Evolutionary conservation across 2,329 filamentous ascomycete genomes (phyloP).

Genomic region (Boeremia exigua): DNA sequence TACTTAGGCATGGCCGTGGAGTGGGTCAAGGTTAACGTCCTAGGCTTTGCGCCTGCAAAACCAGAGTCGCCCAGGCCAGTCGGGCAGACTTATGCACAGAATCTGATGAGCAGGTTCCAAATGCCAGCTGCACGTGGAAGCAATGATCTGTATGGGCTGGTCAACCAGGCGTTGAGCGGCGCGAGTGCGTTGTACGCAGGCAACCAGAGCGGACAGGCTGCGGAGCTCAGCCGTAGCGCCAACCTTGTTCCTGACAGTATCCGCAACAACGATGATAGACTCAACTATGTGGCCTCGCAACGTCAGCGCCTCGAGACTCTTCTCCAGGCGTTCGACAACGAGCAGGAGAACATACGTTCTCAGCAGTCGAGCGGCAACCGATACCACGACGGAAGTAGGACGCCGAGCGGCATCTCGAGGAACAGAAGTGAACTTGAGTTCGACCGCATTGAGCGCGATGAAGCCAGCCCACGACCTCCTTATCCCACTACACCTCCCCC

Average conservation of each 20-base stretch:
- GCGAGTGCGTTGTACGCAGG: constrained; percentile 58
- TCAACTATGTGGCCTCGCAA: constrained; percentile 78
- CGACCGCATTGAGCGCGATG: constrained; percentile 78
- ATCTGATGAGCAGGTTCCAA: constrained; percentile 83
- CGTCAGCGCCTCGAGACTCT: constrained; percentile 77
- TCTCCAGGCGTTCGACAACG: constrained; percentile 77
- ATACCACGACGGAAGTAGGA: constrained; percentile 50
- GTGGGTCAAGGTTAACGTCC: constrained; percentile 72
- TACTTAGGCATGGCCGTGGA: constrained; percentile 55
- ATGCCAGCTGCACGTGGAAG: constrained; percentile 73
- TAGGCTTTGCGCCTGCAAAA: constrained; percentile 71
- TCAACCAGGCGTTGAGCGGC: constrained; percentile 75
- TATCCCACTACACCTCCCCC: constrained; percentile 44
- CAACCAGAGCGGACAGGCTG: constrained; percentile 51
- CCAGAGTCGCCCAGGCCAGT: constrained; percentile 53
- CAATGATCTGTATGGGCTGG: constrained; percentile 76
- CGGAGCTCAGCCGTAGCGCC: constrained; percentile 63
- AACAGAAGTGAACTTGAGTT: constrained; percentile 88
- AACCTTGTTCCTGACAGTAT: constrained; percentile 75
- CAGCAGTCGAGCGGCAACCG: constrained; percentile 50
- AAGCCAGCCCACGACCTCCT: constrained; percentile 57
- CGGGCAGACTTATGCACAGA: constrained; percentile 73
- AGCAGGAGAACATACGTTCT: constrained; percentile 67
- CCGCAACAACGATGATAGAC: constrained; percentile 67
- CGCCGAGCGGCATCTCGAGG: constrained; percentile 64